Conservation (phyloP, 1,284 basidiomycete genomes). For the Gomphus sp. region DNA sequence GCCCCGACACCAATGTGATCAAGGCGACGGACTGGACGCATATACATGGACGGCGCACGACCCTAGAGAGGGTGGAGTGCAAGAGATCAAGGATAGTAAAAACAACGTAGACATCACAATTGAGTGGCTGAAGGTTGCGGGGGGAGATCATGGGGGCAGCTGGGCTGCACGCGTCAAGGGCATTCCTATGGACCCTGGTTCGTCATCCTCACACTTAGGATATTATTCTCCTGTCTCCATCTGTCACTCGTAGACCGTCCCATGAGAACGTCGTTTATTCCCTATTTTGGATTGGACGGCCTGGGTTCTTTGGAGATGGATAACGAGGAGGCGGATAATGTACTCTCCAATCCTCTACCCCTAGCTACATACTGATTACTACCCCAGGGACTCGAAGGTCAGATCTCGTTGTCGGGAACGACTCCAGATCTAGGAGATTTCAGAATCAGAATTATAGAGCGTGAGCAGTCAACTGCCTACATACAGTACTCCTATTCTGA, state of each 20-base stretch:
- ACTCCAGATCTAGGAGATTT: constrained; percentile 78
- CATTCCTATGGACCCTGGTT: constrained; percentile 63
- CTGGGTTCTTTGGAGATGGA: constrained; percentile 76
- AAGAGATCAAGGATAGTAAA: constrained; percentile 70
- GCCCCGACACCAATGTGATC: constrained; percentile 84
- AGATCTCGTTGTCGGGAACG: constrained; percentile 60
- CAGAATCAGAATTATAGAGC: constrained; percentile 70
- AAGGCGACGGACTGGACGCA: constrained; percentile 68
- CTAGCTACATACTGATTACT: constrained; percentile 2
- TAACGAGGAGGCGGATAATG: constrained; percentile 64
- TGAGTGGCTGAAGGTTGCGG: constrained; percentile 75
- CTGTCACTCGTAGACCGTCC: constrained; percentile 30
- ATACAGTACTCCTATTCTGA: background rate
- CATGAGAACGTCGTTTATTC: constrained; percentile 67
- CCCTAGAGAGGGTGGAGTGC: constrained; percentile 74
- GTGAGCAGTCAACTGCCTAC: constrained; percentile 32
- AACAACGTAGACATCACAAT: constrained; percentile 86
- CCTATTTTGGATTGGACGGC: constrained; percentile 83
- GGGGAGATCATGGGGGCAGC: constrained; percentile 73
- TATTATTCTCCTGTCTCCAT: background rate
- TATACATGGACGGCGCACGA: constrained; percentile 91
- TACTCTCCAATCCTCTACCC: constrained; percentile 24
- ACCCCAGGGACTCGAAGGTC: constrained; percentile 62
- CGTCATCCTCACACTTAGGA: constrained; percentile 15
- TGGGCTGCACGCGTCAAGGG: constrained; percentile 89